Evolutionary conservation across 1,139 yeast genomes (phyloP).

Genomic region (Sugiyamaella grinbergsii): DNA sequence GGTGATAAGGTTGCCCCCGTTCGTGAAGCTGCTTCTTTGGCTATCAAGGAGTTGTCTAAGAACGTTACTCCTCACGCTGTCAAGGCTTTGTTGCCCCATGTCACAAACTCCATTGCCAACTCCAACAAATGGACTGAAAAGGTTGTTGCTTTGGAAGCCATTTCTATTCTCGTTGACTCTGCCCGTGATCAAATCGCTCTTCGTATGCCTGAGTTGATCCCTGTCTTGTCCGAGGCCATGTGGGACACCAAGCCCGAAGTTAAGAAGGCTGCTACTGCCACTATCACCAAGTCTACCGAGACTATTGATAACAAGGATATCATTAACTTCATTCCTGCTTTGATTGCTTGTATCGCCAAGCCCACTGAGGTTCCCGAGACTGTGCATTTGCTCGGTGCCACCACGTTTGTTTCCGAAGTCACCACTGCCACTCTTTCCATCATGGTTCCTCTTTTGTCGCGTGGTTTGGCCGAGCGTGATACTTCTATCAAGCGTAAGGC

Average conservation of each 20-base stretch:
- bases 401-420: conserved; percentile 98
- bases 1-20: conserved; percentile 88
- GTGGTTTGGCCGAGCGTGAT: conserved; percentile 99
- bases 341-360: conserved; percentile 94
- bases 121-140: conserved; percentile 98
- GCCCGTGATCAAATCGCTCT: conserved; percentile 96
- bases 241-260: conserved; percentile 99
- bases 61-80: conserved; percentile 91
- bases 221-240: conserved; percentile 98
- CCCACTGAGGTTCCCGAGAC: conserved; percentile 99
- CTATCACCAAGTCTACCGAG: conserved; percentile 95
- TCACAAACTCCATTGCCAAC: conserved; percentile 65
- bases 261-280: conserved; percentile 92
- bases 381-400: conserved; percentile 98
- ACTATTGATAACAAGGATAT: conserved; percentile 99
- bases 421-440: conserved; percentile 99
- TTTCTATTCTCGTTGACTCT: conserved; percentile 85
- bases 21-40: conserved; percentile 67
- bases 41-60: conserved; percentile 74
- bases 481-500: conserved; percentile 99
- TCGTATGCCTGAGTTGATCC: conserved; percentile 99
- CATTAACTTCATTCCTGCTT: conserved; percentile 96
- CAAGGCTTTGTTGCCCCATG: conserved; percentile 83
- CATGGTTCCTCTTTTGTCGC: conserved; percentile 97
- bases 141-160: conserved; percentile 83